Evolutionary conservation across 1,139 yeast species (phyloP), one percentile per base, ranked within the genome.

Genomic region (Kodamaea suecica): DNA sequence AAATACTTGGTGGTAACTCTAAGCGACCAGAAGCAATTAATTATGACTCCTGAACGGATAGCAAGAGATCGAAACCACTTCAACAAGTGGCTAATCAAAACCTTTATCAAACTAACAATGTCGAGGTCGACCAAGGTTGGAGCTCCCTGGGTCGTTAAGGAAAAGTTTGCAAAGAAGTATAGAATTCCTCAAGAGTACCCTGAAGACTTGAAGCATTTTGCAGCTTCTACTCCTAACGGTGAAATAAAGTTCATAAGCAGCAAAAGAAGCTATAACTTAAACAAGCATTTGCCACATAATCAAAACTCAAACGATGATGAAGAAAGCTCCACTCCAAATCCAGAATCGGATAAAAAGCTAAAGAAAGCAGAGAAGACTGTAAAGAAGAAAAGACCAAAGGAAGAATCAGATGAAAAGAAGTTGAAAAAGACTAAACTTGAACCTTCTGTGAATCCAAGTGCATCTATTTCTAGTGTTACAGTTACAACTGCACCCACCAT

Each of bases 91-190:
- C 73, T 85, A 40, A 83, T 92, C 27, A 84, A 90, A 57, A 85
- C 96, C 0, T 92, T 92, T 49, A 77, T 92, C 50, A 90, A 90
- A 52, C 74, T 88, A 48, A 80, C 95, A 4, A 78, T 92, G 48
- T 73, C 86, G 3, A 75, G 96, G 47, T 86, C 92, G 4, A 75
- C 82, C 39, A 84, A 84, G 68, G 73, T 83, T 29, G 97, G 97
- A 2, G 95, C 97, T 2, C 97, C 98, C 1, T 92, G 97, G 97
- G 80, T 92, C 13, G 95, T 92, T n/a, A 84, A 84, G 54, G 79
- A 77, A 23, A 80, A 81, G 47, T 87, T 78, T 55, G 84, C 84
- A 2, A 68, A 65, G 40, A 71, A 70, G 44, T 80, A 76, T 51
- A 63, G 82, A 47, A 79, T 80, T 8, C 73, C 82, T 9, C 66